Evolutionary conservation across 2,329 filamentous ascomycete genomes (phyloP), one percentile per base, ranked within the genome.

Genomic region (Aspergillus clavatus): DNA sequence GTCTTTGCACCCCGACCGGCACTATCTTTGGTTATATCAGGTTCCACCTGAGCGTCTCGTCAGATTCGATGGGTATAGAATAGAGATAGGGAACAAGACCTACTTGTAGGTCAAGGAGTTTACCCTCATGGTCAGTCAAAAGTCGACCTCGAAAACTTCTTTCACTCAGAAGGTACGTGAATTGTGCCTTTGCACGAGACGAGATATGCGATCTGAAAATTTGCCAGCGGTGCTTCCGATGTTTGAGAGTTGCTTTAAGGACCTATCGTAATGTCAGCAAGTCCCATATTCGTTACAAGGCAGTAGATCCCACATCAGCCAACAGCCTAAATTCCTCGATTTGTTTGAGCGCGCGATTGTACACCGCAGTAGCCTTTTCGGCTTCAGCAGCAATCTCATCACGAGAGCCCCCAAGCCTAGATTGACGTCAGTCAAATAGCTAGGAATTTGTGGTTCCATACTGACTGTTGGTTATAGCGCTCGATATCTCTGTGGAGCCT

Each of bases 141-240:
- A 98, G 79, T 52, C 80, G 81, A 45, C 93, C 93, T 36, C 89
- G 82, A 70, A 95, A 98, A 18, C 86, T 84, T 58, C 93, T 83
- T 68, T 97, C 90, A 60, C 84, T 88, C 46, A 98, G 80, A 11
- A 97, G 78, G 61, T 93, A 94, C 42, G 81, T 84, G 68, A 98
- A 98, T 50, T 87, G 88, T 42, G 86, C 84, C 40, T 89, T 84
- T 37, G 93, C 87, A 44, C 86, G 82, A n/a, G 85, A 81, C 28
- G 89, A 91, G 58, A 98, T 96, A 55, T 83, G 81, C 21, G 83
- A 79, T 58, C 91, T 86, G 68, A 98, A 97, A 40, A 79, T 75
- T 45, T 81, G 77, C 86, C 89, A 98, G 56, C 89, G 83, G 22
- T 76, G 72, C 45, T 87, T 78, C 12, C 93, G 87, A 45, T 84